Evolutionary conservation across 805 yeast genomes (phyloP).

Genomic region (Cyberlindnera euphorbiiphila): DNA sequence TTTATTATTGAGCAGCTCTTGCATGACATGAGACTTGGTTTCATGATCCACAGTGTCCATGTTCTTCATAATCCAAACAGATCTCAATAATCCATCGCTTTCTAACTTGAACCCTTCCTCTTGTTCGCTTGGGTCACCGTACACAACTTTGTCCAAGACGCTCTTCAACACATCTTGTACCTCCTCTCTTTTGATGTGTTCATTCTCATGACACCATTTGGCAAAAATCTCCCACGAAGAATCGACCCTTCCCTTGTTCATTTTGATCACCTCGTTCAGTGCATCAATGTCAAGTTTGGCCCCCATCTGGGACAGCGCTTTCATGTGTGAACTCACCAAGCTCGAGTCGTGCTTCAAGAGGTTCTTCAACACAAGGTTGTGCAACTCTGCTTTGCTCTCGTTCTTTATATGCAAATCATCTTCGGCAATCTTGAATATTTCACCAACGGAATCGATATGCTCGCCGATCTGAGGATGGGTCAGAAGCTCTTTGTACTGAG

Average conservation of each 20-base stretch:
- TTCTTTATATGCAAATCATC: conserved; percentile 1
- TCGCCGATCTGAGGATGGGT: conserved; percentile 8
- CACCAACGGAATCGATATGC: conserved; percentile 8
- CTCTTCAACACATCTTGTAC: conserved; percentile 27
- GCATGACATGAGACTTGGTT: conserved; percentile 15
- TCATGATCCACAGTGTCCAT: conserved; percentile 16
- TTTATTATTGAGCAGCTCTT: conserved; percentile 7
- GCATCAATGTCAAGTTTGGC: conserved; percentile 24
- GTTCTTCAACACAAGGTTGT: conserved; percentile 21
- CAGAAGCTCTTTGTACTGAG: conserved; percentile 2
- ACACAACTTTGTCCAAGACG: conserved; percentile 35
- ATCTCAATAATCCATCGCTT: conserved; percentile 22
- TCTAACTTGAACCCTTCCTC: conserved; percentile 30
- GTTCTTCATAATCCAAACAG: conserved; percentile 24
- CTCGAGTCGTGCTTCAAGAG: conserved; percentile 30
- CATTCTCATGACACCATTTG: conserved; percentile 20
- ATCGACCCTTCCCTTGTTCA: conserved; percentile 52
- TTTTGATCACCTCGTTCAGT: conserved; percentile 32
- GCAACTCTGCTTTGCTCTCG: conserved; percentile 12
- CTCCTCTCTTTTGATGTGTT: conserved; percentile 9
- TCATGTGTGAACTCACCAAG: conserved; percentile 29
- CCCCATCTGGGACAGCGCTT: conserved; percentile 25
- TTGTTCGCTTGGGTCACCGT: conserved; percentile 36
- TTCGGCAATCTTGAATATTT: conserved; percentile 7
- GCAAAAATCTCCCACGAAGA: conserved; percentile 45